Evolutionary conservation across 257 asterid genomes (phyloP).

Genomic region (Lycium barbarum): DNA sequence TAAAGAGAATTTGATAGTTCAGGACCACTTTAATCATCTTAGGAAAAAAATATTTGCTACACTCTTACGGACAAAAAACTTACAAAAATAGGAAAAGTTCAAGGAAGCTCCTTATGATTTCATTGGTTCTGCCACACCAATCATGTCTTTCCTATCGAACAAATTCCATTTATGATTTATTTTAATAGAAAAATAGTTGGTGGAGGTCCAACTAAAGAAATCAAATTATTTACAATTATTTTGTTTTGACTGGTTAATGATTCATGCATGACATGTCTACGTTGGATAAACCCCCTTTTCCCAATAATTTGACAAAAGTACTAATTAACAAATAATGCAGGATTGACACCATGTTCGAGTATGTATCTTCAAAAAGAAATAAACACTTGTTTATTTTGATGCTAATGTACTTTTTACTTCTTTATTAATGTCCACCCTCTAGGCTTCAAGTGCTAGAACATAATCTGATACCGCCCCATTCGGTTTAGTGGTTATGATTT

Average conservation of each 20-base stretch:
- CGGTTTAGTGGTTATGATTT: no score
- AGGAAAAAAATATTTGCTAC: background rate
- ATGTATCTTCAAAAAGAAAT: background rate
- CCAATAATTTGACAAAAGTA: background rate
- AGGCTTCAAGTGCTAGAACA: background rate
- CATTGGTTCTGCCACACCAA: slow-evolving; percentile 7
- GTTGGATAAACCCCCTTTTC: background rate
- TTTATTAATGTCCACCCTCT: background rate
- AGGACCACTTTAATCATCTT: no score
- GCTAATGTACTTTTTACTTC: background rate
- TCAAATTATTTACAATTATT: background rate
- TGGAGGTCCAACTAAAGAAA: slow-evolving; percentile 13
- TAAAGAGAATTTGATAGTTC: no score
- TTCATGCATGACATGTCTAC: background rate
- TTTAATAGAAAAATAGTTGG: background rate
- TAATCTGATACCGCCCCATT: slow-evolving; percentile 20
- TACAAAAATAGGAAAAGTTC: background rate
- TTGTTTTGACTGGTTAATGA: background rate
- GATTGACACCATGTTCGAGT: background rate
- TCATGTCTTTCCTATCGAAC: background rate
- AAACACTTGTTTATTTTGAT: background rate
- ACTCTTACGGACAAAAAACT: background rate
- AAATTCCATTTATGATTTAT: slow-evolving; percentile 12
- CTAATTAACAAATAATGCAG: background rate
- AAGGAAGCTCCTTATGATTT: background rate